Conservation (phyloP, 2,329 filamentous ascomycete genomes). For the Stachybotrys echinatus region DNA sequence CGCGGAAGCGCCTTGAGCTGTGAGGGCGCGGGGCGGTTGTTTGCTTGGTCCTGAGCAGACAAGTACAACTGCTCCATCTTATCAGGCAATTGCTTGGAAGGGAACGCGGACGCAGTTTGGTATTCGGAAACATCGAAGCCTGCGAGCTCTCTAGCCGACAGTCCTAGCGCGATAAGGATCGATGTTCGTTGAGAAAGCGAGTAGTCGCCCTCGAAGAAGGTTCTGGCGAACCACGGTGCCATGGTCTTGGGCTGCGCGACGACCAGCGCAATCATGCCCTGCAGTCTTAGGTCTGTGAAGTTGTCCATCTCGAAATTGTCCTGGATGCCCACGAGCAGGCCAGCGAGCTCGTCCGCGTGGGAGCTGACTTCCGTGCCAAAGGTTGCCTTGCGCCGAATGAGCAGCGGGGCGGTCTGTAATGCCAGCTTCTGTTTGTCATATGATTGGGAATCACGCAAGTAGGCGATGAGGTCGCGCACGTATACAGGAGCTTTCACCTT, state of each 20-base stretch:
- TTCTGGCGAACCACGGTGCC: constrained; percentile 77
- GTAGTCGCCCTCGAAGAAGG: constrained; percentile 89
- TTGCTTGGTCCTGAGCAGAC: constrained; percentile 17
- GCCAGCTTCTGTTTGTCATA: constrained; percentile 81
- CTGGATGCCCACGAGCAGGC: constrained; percentile 71
- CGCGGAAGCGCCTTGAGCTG: constrained; percentile 45
- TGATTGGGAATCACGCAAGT: constrained; percentile 74
- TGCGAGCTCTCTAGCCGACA: constrained; percentile 79
- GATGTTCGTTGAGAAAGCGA: constrained; percentile 79
- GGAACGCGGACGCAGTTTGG: constrained; percentile 54
- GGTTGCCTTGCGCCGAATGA: constrained; percentile 83
- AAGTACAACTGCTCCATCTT: constrained; percentile 69
- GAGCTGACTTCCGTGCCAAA: constrained; percentile 86
- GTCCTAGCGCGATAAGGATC: constrained; percentile 74
- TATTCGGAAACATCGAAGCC: constrained; percentile 61
- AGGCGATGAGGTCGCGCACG: constrained; percentile 75
- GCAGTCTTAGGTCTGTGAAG: constrained; percentile 70
- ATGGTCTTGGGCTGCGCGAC: constrained; percentile 71
- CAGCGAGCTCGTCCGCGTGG: constrained; percentile 75
- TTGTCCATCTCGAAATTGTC: constrained; percentile 78
- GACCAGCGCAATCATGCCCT: constrained; percentile 77
- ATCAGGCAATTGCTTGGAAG: constrained; percentile 72
- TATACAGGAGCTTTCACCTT: constrained; percentile 86
- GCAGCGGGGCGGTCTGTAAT: constrained; percentile 65
- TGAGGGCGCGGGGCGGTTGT: constrained; percentile 18